These are phyloP conservation scores for Noccaea bulbosa DNA, from an alignment of 345 rosid species.

Conservation along the genomic window DNA sequence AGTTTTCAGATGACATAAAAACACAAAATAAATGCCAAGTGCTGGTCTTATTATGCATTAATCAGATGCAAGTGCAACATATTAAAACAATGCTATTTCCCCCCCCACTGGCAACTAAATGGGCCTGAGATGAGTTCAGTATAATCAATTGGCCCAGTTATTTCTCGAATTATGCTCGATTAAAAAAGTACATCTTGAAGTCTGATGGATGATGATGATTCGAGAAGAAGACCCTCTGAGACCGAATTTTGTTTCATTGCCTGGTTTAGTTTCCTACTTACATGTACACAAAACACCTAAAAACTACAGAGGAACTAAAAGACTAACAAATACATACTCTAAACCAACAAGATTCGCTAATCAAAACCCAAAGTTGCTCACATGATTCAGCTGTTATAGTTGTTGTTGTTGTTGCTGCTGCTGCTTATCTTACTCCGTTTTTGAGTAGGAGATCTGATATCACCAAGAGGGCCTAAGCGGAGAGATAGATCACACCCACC, in stretches of 20 bases:
- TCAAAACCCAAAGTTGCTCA: background rate
- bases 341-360: constrained; percentile 6
- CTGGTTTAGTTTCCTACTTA: constrained; percentile 21
- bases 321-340: constrained; percentile 11
- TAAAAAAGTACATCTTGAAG: too few species aligned
- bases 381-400: constrained; percentile 17
- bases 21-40: background rate
- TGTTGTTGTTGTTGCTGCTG: constrained; percentile 23
- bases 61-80: background rate
- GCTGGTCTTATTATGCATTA: background rate
- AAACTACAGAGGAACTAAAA: constrained; percentile 17
- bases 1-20: background rate
- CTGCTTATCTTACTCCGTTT: constrained; percentile 42
- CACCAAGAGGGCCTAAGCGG: constrained; percentile 66
- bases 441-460: constrained; percentile 32
- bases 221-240: too few species aligned
- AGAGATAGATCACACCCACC: constrained; percentile 70
- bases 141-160: background rate
- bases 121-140: background rate
- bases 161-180: too few species aligned
- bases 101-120: background rate
- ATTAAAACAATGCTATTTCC: background rate
- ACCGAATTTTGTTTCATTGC: background rate
- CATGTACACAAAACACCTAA: constrained; percentile 30
- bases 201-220: too few species aligned